Percentiles rank a stretch among this genome's conserved stretches.
These are phyloP conservation scores for Trypanosoma cruzi DNA, from an alignment of 208 protist species.

Conservation along the genomic window DNA sequence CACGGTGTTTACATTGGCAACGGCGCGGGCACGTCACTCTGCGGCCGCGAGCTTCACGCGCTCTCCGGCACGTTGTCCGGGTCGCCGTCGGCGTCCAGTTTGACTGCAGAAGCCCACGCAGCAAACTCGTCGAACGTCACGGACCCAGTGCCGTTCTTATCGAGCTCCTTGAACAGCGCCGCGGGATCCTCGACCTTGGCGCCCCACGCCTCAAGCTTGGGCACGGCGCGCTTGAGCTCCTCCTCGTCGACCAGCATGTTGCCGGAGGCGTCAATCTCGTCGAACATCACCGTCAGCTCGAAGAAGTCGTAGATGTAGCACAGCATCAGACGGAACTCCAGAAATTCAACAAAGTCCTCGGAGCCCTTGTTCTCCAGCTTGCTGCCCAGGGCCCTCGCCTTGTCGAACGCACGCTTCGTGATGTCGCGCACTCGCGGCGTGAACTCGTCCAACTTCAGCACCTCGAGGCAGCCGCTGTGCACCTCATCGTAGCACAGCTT, in stretches of 20 bases:
- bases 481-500: slow-evolving; percentile 65
- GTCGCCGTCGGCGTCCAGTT: slow-evolving; percentile 69
- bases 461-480: slow-evolving; percentile 50
- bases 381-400: slow-evolving; percentile 59
- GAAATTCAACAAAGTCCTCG: slow-evolving; percentile 58
- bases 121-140: slow-evolving; percentile 87
- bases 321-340: slow-evolving; percentile 83
- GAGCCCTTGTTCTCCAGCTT: slow-evolving; percentile 33
- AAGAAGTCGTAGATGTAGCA: slow-evolving; percentile 57
- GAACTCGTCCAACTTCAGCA: slow-evolving; percentile 63
- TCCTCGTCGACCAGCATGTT: slow-evolving; percentile 63
- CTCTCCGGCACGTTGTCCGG: slow-evolving; percentile 32
- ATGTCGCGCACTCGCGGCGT: slow-evolving; percentile 64
- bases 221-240: slow-evolving; percentile 66
- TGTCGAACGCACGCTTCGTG: slow-evolving; percentile 83
- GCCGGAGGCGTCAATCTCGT: slow-evolving; percentile 77
- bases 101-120: slow-evolving; percentile 48
- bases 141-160: slow-evolving; percentile 62
- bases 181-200: slow-evolving; percentile 51
- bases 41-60: neutral
- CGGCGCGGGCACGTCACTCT: too few relatives aligned
- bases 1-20: too few relatives aligned
- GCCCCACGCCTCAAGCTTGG: slow-evolving; percentile 65
- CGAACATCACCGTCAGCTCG: slow-evolving; percentile 82
- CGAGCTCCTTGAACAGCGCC: slow-evolving; percentile 73